phyloP scores from a whole-genome alignment of 495 filamentous ascomycete genomes.

The Glonium stellatum region DNA sequence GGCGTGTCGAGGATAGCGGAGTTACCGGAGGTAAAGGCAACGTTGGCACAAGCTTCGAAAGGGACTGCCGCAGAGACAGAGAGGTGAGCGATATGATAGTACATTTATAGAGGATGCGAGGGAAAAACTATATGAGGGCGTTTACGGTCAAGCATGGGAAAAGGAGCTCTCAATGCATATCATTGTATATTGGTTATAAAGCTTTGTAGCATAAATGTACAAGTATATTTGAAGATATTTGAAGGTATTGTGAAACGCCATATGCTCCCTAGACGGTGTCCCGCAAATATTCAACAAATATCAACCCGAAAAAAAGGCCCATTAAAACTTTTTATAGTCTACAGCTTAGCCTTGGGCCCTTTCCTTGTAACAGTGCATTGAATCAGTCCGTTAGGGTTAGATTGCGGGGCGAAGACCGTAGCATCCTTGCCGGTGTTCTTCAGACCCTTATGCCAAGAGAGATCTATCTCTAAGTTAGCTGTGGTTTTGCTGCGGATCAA shows the following conservation, averaged over 20 bases:
- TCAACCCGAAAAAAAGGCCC: neutral
- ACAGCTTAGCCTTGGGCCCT: conserved; percentile 36
- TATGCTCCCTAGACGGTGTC: conserved; percentile 5
- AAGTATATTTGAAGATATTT: neutral
- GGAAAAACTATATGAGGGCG: neutral
- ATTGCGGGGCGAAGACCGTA: conserved; percentile 91
- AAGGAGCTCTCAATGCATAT: neutral
- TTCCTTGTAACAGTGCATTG: conserved; percentile 80
- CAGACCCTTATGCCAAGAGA: conserved; percentile 93
- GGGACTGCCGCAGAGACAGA: neutral
- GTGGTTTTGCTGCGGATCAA: conserved; percentile 9
- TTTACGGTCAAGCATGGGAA: neutral
- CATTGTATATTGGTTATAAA: conserved; percentile 4
- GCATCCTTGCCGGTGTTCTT: conserved; percentile 97
- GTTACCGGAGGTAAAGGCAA: conserved; percentile 43
- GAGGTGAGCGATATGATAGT: no score
- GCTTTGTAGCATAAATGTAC: conserved; percentile 9
- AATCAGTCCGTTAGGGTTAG: conserved; percentile 89
- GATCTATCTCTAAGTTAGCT: conserved; percentile 49
- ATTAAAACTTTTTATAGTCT: neutral
- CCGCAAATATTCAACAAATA: neutral
- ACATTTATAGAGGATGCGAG: no score
- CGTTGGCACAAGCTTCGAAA: conserved; percentile 26
- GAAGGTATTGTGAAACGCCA: neutral
- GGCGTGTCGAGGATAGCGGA: conserved; percentile 28